Percentiles rank a stretch among this genome's conserved stretches.
phyloP scores from a whole-genome alignment of 768 basidiomycete genomes.

The Hygrophorus pudorinus region DNA sequence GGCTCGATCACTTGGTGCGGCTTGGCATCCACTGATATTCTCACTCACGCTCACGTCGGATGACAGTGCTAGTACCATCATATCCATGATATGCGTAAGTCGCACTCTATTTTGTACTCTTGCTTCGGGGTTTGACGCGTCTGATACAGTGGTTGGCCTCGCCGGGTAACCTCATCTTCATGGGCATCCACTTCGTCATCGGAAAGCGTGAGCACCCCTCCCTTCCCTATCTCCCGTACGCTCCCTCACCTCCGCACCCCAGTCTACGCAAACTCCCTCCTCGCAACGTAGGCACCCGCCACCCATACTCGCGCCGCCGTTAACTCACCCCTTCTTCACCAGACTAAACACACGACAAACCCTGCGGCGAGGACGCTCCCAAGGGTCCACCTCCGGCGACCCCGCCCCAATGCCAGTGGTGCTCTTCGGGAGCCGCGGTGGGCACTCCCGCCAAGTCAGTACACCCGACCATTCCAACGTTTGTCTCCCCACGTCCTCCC shows the following conservation, averaged over 20 bases:
- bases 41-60: not conserved
- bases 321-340: not conserved
- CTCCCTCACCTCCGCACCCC: not conserved
- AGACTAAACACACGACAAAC: conserved; percentile 30
- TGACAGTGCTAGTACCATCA: conserved; percentile 29
- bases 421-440: too few relatives aligned
- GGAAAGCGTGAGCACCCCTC: conserved; percentile 30
- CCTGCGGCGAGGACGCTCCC: conserved; percentile 1
- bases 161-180: conserved; percentile 38
- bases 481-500: too few relatives aligned
- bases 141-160: conserved; percentile 34
- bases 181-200: conserved; percentile 45
- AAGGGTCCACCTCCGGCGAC: too few relatives aligned
- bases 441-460: too few relatives aligned
- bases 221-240: not conserved
- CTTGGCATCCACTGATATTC: not conserved
- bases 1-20: conserved; percentile 38
- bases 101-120: not conserved
- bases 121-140: not conserved
- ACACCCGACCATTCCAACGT: too few relatives aligned
- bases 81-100: conserved; percentile 39
- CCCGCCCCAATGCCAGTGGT: too few relatives aligned
- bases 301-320: not conserved
- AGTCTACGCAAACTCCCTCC: conserved; percentile 44
- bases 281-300: conserved; percentile 32